Evolutionary conservation across 257 asterid genomes (phyloP).

Genomic region (Solanum virginianum): DNA sequence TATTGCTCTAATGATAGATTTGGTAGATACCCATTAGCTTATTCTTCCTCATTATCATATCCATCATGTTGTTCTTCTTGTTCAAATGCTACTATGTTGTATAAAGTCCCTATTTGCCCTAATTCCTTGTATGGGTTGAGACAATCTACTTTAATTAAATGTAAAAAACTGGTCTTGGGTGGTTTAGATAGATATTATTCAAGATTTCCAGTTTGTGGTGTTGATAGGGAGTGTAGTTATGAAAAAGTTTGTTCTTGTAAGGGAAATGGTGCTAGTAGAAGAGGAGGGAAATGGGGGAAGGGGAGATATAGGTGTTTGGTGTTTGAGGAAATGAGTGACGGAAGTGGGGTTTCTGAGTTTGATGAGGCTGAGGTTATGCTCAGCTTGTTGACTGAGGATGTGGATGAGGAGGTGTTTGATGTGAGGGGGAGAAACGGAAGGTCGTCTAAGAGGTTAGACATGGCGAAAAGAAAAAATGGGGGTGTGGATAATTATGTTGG

Average conservation of each 20-base stretch:
- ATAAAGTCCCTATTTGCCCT: conserved; percentile 26
- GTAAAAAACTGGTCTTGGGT: conserved; percentile 33
- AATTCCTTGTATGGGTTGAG: conserved; percentile 43
- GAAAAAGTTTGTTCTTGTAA: conserved; percentile 18
- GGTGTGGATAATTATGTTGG: conserved; percentile 5
- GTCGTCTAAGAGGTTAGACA: conserved; percentile 20
- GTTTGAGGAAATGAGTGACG: conserved; percentile 39
- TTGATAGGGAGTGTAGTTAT: conserved; percentile 24
- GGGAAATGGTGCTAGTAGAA: conserved; percentile 25
- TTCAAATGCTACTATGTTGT: conserved; percentile 21
- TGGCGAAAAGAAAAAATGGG: conserved; percentile 25
- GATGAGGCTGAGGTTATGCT: conserved; percentile 78
- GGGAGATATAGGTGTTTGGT: conserved; percentile 22
- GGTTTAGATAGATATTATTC: conserved; percentile 35
- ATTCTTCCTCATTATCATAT: conserved; percentile 26
- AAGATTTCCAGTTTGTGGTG: conserved; percentile 21
- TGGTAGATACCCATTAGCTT: conserved; percentile 21
- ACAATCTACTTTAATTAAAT: conserved; percentile 71
- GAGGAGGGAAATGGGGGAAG: conserved; percentile 30
- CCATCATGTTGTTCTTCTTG: conserved; percentile 43
- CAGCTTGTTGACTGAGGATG: conserved; percentile 58
- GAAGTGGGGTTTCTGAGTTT: conserved; percentile 11
- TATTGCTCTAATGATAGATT: conserved; percentile 24
- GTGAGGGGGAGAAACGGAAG: conserved; percentile 26
- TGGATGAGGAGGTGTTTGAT: conserved; percentile 34